These are phyloP conservation scores for Gymnopilus dilepis DNA, from an alignment of 768 basidiomycete species.

Conservation along the genomic window DNA sequence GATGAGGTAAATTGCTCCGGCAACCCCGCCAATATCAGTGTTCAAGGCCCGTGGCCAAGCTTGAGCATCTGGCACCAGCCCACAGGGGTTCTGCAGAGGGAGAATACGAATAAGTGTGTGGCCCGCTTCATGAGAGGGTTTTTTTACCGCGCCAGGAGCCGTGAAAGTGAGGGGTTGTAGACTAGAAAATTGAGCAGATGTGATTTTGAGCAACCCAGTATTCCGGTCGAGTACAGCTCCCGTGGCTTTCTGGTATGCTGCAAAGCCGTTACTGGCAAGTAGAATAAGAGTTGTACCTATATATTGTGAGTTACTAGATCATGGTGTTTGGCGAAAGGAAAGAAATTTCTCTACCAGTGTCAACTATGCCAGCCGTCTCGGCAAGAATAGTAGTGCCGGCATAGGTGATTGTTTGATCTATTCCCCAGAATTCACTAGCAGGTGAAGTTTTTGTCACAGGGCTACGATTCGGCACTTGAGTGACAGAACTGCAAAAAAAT, in stretches of 20 bases:
- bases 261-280: slow-evolving; percentile 49
- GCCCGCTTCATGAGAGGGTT: too few species aligned
- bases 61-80: slow-evolving; percentile 66
- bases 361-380: slow-evolving; percentile 58
- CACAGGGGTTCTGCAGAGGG: slow-evolving; percentile 45
- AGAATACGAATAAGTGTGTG: background rate
- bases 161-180: slow-evolving; percentile 61
- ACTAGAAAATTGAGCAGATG: slow-evolving; percentile 49
- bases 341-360: slow-evolving; percentile 44
- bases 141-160: slow-evolving; percentile 50
- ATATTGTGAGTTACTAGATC: slow-evolving; percentile 12
- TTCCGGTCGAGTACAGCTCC: slow-evolving; percentile 43
- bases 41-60: slow-evolving; percentile 69
- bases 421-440: slow-evolving; percentile 58
- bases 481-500: background rate
- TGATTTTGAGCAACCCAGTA: slow-evolving; percentile 55
- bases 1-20: slow-evolving; percentile 56
- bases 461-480: slow-evolving; percentile 26
- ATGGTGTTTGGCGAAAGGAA: background rate
- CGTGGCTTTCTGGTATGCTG: slow-evolving; percentile 47
- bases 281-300: slow-evolving; percentile 56
- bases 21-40: slow-evolving; percentile 56
- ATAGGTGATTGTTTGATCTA: slow-evolving; percentile 56
- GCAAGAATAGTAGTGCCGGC: slow-evolving; percentile 47
- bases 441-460: slow-evolving; percentile 53